Percentiles rank a stretch among this genome's conserved stretches.
Evolutionary conservation across 2,329 filamentous ascomycete genomes (phyloP).

Genomic region (Pseudogymnoascus sp.): DNA sequence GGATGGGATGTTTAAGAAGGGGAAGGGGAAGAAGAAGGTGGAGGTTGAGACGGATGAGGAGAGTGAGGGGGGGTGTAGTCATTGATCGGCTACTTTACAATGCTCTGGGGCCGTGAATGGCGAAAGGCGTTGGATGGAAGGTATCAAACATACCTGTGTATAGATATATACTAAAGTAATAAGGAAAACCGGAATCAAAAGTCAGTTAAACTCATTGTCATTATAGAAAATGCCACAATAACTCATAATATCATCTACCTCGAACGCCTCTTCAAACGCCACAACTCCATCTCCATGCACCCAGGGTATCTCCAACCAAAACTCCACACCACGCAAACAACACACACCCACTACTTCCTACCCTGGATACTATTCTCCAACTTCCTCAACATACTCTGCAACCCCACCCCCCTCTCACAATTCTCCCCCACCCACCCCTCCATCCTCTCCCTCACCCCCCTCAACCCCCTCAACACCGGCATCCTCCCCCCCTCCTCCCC

Average conservation of each 20-base stretch:
- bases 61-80: slow-evolving; percentile 24
- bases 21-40: slow-evolving; percentile 30
- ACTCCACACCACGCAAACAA: neutral
- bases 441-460: slow-evolving; percentile 65
- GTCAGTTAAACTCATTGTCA: neutral
- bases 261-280: neutral
- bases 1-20: slow-evolving; percentile 32
- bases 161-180: neutral
- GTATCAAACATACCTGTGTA: neutral
- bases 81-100: slow-evolving; percentile 12
- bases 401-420: slow-evolving; percentile 68
- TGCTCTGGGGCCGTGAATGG: neutral
- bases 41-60: slow-evolving; percentile 21
- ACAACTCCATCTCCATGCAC: neutral
- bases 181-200: neutral
- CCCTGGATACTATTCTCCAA: slow-evolving; percentile 36
- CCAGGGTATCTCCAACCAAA: neutral
- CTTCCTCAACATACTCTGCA: slow-evolving; percentile 62
- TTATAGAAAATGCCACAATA: neutral
- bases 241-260: neutral
- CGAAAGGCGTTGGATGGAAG: neutral
- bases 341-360: slow-evolving; percentile 13
- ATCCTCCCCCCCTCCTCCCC: slow-evolving; percentile 58
- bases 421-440: slow-evolving; percentile 74
- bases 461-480: slow-evolving; percentile 67